Conservation (phyloP, 345 rosid species). For the Kandelia obovata region DNA sequence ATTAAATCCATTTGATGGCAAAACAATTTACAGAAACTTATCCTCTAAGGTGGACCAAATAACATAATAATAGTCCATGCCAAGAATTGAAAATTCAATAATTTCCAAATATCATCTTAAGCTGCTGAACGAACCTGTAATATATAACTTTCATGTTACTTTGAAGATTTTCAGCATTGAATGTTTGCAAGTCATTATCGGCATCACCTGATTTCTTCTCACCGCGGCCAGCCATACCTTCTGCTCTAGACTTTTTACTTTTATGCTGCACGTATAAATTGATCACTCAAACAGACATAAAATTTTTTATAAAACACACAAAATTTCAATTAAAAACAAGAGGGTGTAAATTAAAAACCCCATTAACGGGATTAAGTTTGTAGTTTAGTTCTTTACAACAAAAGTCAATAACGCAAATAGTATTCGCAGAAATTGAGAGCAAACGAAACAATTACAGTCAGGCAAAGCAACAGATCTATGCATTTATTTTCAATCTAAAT, state of each 20-base stretch:
- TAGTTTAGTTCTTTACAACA: background rate
- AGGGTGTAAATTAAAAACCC: no score
- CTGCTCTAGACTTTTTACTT: background rate
- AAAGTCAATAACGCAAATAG: background rate
- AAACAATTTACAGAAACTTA: background rate
- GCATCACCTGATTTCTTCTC: constrained; percentile 61
- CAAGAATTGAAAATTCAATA: background rate
- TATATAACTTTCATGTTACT: constrained; percentile 87
- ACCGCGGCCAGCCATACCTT: constrained; percentile 48
- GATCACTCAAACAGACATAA: background rate
- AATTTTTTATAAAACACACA: background rate
- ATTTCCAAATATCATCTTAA: background rate
- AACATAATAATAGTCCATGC: background rate
- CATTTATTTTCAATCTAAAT: background rate
- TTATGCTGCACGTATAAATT: no score
- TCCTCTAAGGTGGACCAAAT: background rate
- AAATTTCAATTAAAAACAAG: background rate
- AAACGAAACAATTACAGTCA: background rate
- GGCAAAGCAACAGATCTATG: constrained; percentile 6
- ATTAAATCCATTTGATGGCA: no score
- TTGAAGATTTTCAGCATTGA: constrained; percentile 75
- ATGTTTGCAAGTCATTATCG: constrained; percentile 55
- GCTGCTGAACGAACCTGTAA: constrained; percentile 57
- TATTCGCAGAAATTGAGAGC: background rate
- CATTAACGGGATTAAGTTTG: background rate